Evolutionary conservation across 225 moss, liverwort and hornwort species (phyloP).

Genomic region (Pseudoscleropodium purum): DNA sequence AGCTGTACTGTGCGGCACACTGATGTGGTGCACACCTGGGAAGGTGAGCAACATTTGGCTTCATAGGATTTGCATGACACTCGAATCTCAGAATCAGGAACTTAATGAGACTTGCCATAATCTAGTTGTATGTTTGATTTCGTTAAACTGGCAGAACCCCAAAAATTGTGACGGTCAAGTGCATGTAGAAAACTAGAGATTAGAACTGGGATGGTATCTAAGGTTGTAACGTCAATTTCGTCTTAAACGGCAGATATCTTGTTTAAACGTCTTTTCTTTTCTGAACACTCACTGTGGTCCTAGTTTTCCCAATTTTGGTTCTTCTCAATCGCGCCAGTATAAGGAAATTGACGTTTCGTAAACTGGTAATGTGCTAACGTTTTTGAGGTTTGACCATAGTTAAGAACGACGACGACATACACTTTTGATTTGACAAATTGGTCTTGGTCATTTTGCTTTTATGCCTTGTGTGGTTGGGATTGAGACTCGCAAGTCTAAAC

Average conservation of each 20-base stretch:
- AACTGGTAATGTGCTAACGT: not conserved
- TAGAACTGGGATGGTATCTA: not conserved
- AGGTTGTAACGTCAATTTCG: not conserved
- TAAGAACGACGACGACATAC: not conserved
- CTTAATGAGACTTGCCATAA: not conserved
- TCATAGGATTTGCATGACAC: conserved; percentile 5
- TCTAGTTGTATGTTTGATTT: not conserved
- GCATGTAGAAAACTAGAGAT: not conserved
- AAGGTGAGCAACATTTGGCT: conserved; percentile 17
- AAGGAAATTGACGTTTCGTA: not conserved
- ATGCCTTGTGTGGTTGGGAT: not conserved
- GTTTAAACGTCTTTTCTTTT: not conserved
- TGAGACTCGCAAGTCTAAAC: not conserved
- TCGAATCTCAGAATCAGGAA: not conserved
- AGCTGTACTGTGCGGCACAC: not conserved
- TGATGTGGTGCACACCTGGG: not conserved
- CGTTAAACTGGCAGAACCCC: not conserved
- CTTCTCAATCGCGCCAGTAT: not conserved
- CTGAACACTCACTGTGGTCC: not conserved
- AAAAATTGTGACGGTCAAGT: not conserved
- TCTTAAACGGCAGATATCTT: not conserved
- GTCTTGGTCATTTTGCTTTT: not conserved
- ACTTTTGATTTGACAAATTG: not conserved
- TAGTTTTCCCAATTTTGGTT: not conserved
- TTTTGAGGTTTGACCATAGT: not conserved